Evolutionary conservation across 352 stramenopile species (phyloP).

Genomic region (Globisporangium spiculum): DNA sequence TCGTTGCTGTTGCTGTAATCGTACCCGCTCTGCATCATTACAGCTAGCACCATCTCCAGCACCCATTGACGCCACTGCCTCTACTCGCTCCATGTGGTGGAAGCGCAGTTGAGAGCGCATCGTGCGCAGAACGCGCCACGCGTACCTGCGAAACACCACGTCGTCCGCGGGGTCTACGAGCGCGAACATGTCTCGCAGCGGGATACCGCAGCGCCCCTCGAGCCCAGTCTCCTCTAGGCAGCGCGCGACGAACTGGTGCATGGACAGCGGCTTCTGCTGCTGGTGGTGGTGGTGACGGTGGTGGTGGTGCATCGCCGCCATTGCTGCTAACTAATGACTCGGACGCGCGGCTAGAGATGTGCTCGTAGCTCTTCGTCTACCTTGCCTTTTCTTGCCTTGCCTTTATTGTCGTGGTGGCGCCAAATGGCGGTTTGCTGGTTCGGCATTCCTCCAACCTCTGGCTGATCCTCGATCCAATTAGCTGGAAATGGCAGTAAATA

Average conservation of each 20-base stretch:
- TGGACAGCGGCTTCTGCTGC: constrained; percentile 25
- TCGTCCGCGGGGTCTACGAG: constrained; percentile 55
- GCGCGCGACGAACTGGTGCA: constrained; percentile 69
- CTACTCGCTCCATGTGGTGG: constrained; percentile 49
- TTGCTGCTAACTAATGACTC: constrained; percentile 1
- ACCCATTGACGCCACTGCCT: background rate
- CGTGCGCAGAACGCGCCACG: constrained; percentile 58
- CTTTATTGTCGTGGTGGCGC: background rate
- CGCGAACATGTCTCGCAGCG: constrained; percentile 58
- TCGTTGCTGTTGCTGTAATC: constrained; percentile 5
- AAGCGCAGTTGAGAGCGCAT: constrained; percentile 61
- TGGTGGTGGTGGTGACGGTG: background rate
- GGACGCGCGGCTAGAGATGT: background rate
- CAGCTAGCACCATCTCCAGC: background rate
- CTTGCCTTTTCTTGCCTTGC: background rate
- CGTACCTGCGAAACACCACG: constrained; percentile 46
- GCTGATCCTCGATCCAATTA: background rate
- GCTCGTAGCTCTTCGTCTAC: background rate
- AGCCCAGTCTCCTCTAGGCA: constrained; percentile 82
- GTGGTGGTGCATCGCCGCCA: constrained; percentile 7
- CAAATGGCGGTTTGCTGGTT: background rate
- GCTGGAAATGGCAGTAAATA: background rate
- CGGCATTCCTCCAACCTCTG: background rate
- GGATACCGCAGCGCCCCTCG: constrained; percentile 68
- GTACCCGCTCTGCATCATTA: background rate